Evolutionary conservation across 2,329 filamentous ascomycete species (phyloP), one percentile per base, ranked within the genome.

Genomic region (Nothomitra cinnamomea): DNA sequence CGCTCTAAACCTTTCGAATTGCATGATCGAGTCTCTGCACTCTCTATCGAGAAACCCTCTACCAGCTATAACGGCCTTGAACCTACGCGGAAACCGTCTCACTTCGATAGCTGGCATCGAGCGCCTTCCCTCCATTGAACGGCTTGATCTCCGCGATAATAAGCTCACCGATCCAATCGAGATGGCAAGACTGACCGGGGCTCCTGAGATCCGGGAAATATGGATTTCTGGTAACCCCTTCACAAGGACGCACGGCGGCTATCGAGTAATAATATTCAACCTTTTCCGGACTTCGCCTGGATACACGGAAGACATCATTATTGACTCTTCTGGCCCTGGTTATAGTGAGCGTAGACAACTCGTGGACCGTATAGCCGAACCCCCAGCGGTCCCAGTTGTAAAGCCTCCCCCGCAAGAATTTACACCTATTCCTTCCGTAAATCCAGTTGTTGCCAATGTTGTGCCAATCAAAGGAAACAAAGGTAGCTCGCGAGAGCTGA

Each of bases 1-100:
- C 58, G 89, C 92, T 22, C 72, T 98, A 53, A 96, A 98, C 62
- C 74, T 98, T 24, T 94, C 90, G 2, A 85, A 94, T 62, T 96
- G 90, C 74, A 95, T 96, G 89, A 96, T 98, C 58, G 86, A 90
- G 60, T 92, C 88, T 15, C 74, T 98, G 54, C 85, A 94, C 61
- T 95, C 90, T 1, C 73, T 98, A 42, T 82, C 82, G 1, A 81
- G 85, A 58, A 92, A 84, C 61, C 87, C 92, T 12, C 75, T 98
- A 3, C 90, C 92, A 25, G 90, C 92, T 19, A 95, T 98, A 57
- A 94, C 86, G 1, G 89, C 89, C 1, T 73, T 98, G 55, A 96
- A 96, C 62, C 77, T 98, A 54, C 82, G 90, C 55, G 86, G 80
- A 51, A 98, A 98, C 65, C 81, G 89, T 47, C 76, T 98, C 56